These are phyloP conservation scores for Scutellaria barbata DNA, from an alignment of 257 asterid species.

Conservation along the genomic window DNA sequence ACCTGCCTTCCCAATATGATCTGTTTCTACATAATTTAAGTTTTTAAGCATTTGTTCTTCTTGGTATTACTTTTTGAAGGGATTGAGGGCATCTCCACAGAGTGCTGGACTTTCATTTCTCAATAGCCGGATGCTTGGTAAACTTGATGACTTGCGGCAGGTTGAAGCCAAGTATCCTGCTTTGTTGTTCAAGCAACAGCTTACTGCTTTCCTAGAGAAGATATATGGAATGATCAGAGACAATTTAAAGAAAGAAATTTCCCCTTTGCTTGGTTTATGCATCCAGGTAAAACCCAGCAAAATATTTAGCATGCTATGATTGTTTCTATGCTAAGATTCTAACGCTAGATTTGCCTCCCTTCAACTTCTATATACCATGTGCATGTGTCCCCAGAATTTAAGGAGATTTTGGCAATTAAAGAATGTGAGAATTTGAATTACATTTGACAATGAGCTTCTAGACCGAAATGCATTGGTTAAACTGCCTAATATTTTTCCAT, in stretches of 20 bases:
- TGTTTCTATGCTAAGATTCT: constrained; percentile 8
- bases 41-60: constrained; percentile 30
- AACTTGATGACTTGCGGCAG: constrained; percentile 92
- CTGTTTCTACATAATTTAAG: constrained; percentile 25
- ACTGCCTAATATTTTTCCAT: not conserved
- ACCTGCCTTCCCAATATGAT: constrained; percentile 34
- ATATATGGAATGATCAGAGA: constrained; percentile 97
- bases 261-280: constrained; percentile 94
- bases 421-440: not conserved
- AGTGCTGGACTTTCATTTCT: constrained; percentile 88
- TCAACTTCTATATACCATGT: constrained; percentile 17
- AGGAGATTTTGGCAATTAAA: not conserved
- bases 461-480: constrained; percentile 13
- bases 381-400: constrained; percentile 9
- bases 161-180: constrained; percentile 99
- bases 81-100: constrained; percentile 91
- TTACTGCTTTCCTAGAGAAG: constrained; percentile 98
- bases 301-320: constrained; percentile 24
- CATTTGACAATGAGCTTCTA: constrained; percentile 13
- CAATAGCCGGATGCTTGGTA: constrained; percentile 82
- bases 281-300: constrained; percentile 68
- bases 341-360: constrained; percentile 11
- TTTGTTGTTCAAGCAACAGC: constrained; percentile 97
- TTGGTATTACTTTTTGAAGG: constrained; percentile 52
- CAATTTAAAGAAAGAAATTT: constrained; percentile 93